Evolutionary conservation across 345 rosid species (phyloP).

Genomic region (Camelina laxa): DNA sequence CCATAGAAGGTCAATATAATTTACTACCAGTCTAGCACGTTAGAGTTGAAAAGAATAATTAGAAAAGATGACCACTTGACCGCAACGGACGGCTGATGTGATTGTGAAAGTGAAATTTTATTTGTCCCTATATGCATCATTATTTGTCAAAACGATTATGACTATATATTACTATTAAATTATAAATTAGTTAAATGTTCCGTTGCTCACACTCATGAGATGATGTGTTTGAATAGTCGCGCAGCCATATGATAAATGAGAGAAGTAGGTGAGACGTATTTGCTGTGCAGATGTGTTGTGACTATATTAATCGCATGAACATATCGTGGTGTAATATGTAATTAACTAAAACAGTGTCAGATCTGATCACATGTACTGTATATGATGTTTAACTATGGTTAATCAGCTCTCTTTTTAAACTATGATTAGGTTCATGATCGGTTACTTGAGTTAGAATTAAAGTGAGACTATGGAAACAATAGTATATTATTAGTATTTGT

Average conservation of each 20-base stretch:
- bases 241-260: slow-evolving; percentile 13
- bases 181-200: not conserved
- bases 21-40: no score
- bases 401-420: not conserved
- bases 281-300: slow-evolving; percentile 7
- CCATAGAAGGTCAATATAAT: not conserved
- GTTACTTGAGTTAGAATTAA: not conserved
- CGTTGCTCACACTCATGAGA: slow-evolving; percentile 7
- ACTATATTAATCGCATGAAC: slow-evolving; percentile 10
- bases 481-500: not conserved
- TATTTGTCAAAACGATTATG: slow-evolving; percentile 15
- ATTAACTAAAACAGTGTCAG: not conserved
- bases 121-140: slow-evolving; percentile 12
- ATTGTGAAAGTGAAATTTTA: slow-evolving; percentile 14
- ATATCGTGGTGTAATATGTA: slow-evolving; percentile 8
- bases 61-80: slow-evolving; percentile 9
- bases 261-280: slow-evolving; percentile 1
- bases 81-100: not conserved
- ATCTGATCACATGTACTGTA: not conserved
- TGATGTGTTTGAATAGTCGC: slow-evolving; percentile 26
- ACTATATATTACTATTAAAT: slow-evolving; percentile 14
- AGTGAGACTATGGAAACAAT: not conserved
- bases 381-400: not conserved
- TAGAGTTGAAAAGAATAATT: not conserved
- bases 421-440: not conserved